Evolutionary conservation across 805 yeast species (phyloP), one percentile per base, ranked within the genome.

Genomic region (Monosporozyma aquatica): DNA sequence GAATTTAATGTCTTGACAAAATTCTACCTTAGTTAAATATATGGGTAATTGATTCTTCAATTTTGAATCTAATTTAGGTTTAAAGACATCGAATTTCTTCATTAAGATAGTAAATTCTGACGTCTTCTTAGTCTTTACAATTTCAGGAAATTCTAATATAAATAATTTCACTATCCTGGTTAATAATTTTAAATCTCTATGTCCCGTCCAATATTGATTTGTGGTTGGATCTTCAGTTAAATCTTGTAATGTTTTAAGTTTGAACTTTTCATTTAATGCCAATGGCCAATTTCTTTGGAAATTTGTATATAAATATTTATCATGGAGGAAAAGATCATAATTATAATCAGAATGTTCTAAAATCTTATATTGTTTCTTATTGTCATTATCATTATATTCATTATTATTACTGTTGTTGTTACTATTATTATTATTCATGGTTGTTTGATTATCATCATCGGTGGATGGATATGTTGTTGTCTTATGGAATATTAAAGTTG

Each of bases 201-300:
- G 29, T n/a, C 63, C 61, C 0, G 54, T 47, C 64, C 64, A 61
- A 21, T 46, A 41, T 5, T 45, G 36, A 14, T 46, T 43, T n/a
- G 27, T 26, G 4, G 44, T 44, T 18, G 35, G 35, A 13, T 32
- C 35, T 18, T 18, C 18, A 14, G 35, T 18, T 32, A 32, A 32
- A 2, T 46, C 38, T 34, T 47, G 46, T 18, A 42, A 21, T 3
- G 39, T 13, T 42, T 62, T 62, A 11, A 51, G 45, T 42, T 55
- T 54, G 4, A 48, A 33, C 20, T 40, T 56, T 18, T 45, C 43
- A 4, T 54, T 49, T 26, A 61, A 40, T 1, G 63, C 65, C 29
- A 46, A 24, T 2, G 67, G 65, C 55, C 59, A 54, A 15, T 45
- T 40, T 13, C 60, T 55, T 37, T 54, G 49, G n/a, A 56, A 36